phyloP scores from a whole-genome alignment of 2,329 filamentous ascomycete species.

The Nigrospora oryzae region DNA sequence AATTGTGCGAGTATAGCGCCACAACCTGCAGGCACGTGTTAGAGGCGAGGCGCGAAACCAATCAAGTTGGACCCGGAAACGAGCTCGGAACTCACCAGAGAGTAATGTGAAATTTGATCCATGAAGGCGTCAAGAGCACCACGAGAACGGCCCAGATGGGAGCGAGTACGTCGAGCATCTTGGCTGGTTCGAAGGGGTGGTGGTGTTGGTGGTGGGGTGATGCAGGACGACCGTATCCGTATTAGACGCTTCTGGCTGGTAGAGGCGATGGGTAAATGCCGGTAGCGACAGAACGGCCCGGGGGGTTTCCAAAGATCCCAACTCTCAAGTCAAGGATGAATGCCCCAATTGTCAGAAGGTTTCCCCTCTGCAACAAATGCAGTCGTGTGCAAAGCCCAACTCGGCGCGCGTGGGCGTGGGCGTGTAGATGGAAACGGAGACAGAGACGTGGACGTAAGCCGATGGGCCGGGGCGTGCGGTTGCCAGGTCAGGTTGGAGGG shows the following conservation, averaged over 20 bases:
- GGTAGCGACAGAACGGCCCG: not conserved
- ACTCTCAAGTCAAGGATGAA: not conserved
- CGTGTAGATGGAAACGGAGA: too few species aligned
- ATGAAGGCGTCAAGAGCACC: not conserved
- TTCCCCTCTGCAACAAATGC: too few species aligned
- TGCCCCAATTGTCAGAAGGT: not conserved
- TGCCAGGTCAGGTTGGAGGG: too few species aligned
- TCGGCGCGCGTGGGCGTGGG: too few species aligned
- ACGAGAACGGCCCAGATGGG: not conserved
- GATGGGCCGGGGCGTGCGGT: too few species aligned
- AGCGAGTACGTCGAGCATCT: not conserved
- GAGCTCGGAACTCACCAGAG: not conserved
- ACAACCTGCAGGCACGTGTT: constrained; percentile 47
- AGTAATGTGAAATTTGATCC: not conserved
- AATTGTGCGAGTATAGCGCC: constrained; percentile 79
- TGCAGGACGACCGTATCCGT: not conserved
- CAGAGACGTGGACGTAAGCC: too few species aligned
- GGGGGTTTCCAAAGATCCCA: not conserved
- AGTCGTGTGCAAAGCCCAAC: too few species aligned
- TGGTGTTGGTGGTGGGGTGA: not conserved
- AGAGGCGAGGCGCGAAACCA: not conserved
- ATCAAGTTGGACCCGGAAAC: not conserved
- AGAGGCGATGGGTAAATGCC: too few species aligned
- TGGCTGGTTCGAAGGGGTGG: not conserved
- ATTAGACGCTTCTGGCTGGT: not conserved